These are phyloP conservation scores for Metschnikowia gelsemii DNA, from an alignment of 805 yeast genomes.

Conservation along the genomic window DNA sequence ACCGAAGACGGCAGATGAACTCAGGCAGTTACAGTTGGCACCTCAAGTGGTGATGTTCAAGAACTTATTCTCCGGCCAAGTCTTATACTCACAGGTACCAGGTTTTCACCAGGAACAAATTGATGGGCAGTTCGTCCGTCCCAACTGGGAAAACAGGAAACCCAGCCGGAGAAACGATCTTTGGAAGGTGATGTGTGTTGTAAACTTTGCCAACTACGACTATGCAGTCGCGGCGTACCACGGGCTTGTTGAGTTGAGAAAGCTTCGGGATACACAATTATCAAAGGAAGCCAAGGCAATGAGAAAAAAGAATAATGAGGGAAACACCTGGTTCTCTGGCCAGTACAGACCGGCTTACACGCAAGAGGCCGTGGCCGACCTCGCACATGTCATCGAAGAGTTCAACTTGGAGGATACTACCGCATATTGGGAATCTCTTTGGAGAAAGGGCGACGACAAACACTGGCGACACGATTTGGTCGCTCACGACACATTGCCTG, in stretches of 20 bases:
- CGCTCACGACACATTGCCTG: slow-evolving; percentile 58
- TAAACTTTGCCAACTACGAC: slow-evolving; percentile 58
- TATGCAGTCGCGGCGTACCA: slow-evolving; percentile 71
- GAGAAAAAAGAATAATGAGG: slow-evolving; percentile 71
- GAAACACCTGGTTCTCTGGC: slow-evolving; percentile 82
- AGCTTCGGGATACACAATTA: slow-evolving; percentile 64
- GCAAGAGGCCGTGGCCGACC: slow-evolving; percentile 89
- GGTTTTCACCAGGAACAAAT: slow-evolving; percentile 58
- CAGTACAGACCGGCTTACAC: slow-evolving; percentile 88
- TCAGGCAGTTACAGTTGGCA: slow-evolving; percentile 55
- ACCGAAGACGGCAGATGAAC: slow-evolving; percentile 33
- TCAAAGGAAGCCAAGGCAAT: slow-evolving; percentile 56
- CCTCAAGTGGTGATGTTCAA: slow-evolving; percentile 84
- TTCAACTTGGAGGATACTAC: slow-evolving; percentile 48
- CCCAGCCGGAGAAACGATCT: slow-evolving; percentile 81
- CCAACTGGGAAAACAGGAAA: slow-evolving; percentile 85
- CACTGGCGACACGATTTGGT: slow-evolving; percentile 66
- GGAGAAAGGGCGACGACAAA: slow-evolving; percentile 80
- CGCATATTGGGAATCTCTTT: slow-evolving; percentile 78
- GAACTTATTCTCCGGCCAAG: slow-evolving; percentile 87
- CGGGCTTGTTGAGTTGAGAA: slow-evolving; percentile 70
- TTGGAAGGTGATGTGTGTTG: slow-evolving; percentile 90
- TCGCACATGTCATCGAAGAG: slow-evolving; percentile 67
- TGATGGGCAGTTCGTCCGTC: slow-evolving; percentile 68
- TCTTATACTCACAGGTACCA: slow-evolving; percentile 83